Conservation (phyloP, 108 stramenopile genomes). For the Aurantiochytrium sp. region DNA sequence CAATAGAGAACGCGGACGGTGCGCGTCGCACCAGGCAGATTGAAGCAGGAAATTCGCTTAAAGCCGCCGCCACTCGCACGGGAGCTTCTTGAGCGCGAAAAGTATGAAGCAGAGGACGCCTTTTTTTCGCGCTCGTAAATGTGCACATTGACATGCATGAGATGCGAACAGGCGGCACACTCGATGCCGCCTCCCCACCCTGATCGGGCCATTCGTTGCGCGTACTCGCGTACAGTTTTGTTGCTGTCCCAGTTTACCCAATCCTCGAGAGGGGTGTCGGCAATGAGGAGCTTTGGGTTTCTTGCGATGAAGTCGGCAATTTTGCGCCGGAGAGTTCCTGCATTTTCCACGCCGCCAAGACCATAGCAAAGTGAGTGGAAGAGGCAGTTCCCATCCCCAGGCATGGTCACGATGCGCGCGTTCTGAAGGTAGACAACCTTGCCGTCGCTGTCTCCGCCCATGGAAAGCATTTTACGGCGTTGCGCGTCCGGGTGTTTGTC, state of each 20-base stretch:
- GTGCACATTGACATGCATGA: constrained; percentile 23
- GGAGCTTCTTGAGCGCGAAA: not conserved
- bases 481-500: constrained; percentile 31
- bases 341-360: not conserved
- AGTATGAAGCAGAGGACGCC: no score
- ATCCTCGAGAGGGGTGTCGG: constrained; percentile 28
- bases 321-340: not conserved
- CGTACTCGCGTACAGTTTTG: not conserved
- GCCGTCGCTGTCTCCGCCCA: not conserved
- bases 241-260: constrained; percentile 34
- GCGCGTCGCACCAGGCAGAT: not conserved
- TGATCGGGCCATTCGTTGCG: not conserved
- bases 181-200: constrained; percentile 42
- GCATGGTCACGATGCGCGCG: constrained; percentile 22
- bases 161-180: constrained; percentile 16
- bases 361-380: constrained; percentile 32
- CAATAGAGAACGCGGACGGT: constrained; percentile 21
- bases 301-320: constrained; percentile 10
- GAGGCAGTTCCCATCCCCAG: constrained; percentile 31
- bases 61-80: not conserved
- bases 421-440: not conserved
- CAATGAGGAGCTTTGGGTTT: constrained; percentile 16
- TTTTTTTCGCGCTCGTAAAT: constrained; percentile 19
- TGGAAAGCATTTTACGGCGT: not conserved
- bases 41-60: constrained; percentile 28